Evolutionary conservation across 805 yeast species (phyloP), one percentile per base, ranked within the genome.

Genomic region (Candida wancherniae): DNA sequence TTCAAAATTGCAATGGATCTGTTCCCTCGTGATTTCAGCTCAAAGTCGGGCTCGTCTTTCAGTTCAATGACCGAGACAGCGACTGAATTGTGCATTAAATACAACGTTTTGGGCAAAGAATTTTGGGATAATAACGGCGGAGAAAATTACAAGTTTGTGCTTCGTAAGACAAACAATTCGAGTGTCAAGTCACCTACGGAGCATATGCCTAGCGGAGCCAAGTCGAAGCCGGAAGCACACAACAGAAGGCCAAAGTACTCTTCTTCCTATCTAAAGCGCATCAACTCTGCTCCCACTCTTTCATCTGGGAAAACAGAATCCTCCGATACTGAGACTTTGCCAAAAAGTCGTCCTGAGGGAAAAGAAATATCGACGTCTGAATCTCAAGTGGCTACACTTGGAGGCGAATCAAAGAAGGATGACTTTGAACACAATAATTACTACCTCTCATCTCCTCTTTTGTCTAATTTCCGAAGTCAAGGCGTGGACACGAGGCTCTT

Each of bases 71-170:
- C 34, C 32, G 55, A 48, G 29, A 46, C 53, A 12, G 36, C 31
- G 13, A 52, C 54, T 33, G 57, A 63, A 25, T 59, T 83, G 44
- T 84, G 94, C 47, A 68, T 81, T 24, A 67, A 71, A 32, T 84
- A 73, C 51, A 47, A 51, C 27, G 57, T 75, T 12, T 54, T 58
- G 24, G 68, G 69, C 10, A 46, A 50, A 26, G 87, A 78, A 42
- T 71, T 52, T 48, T 85, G 95, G 95, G 95, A 85, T 54, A 85
- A 83, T 59, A 86, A 85, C 57, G 40, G 57, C 22, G 50, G 51
- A 30, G 52, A 57, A 26, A 85, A 85, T 57, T 85, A 81, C 55
- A 67, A 61, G 24, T 56, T 85, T 11, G 54, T 54, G 22, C 32
- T 31, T 15, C 18, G 20, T 15, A 24, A 22, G 17, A 10, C 12